These are phyloP conservation scores for Penicillium sp. DNA, from an alignment of 2,329 filamentous ascomycete genomes.

Conservation along the genomic window DNA sequence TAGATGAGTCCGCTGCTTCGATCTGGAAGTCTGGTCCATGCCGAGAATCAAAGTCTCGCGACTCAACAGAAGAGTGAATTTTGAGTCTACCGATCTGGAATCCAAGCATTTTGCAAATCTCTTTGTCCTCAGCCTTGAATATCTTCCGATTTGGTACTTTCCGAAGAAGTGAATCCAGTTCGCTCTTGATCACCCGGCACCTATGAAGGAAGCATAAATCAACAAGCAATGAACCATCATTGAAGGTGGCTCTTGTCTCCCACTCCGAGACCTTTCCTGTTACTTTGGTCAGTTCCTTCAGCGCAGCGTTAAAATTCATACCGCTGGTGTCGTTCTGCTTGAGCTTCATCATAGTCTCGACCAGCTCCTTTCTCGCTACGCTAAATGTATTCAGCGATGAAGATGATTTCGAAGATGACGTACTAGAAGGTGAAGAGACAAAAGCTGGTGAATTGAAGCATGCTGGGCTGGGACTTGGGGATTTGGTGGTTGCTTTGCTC, in stretches of 20 bases:
- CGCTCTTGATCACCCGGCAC: neutral
- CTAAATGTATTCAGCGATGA: neutral
- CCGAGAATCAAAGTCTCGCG: neutral
- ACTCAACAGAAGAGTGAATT: neutral
- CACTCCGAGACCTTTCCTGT: neutral
- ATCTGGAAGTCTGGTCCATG: neutral
- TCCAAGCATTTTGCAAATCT: neutral
- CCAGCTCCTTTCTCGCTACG: neutral
- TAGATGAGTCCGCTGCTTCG: neutral
- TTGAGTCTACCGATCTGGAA: neutral
- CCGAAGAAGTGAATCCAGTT: neutral
- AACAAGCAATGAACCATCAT: neutral
- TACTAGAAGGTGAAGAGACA: too few relatives aligned
- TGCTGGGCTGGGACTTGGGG: too few relatives aligned
- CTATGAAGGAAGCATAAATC: neutral
- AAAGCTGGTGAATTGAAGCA: too few relatives aligned
- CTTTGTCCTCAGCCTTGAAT: neutral
- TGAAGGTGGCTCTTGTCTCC: neutral
- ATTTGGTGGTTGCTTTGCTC: too few relatives aligned
- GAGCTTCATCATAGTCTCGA: neutral
- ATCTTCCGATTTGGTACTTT: neutral
- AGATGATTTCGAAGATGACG: too few relatives aligned
- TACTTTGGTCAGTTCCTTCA: neutral
- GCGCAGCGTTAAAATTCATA: neutral
- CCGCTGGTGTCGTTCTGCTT: neutral